These are phyloP conservation scores for Oxytropis ochrocephala DNA, from an alignment of 306 rosid species.

Conservation along the genomic window DNA sequence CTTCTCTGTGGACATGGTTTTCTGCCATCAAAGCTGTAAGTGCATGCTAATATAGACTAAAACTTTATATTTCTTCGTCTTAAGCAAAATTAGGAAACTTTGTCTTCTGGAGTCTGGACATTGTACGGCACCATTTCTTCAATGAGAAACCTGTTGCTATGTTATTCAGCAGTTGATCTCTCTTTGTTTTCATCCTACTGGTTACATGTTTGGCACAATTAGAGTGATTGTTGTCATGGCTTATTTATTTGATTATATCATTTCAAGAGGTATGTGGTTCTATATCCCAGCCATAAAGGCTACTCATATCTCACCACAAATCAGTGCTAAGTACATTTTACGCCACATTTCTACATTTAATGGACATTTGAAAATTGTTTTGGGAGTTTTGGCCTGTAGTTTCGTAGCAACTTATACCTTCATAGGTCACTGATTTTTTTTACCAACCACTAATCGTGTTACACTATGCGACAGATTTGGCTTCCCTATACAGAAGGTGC, in stretches of 20 bases:
- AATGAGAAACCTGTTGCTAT: not conserved
- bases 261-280: slow-evolving; percentile 13
- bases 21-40: slow-evolving; percentile 60
- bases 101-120: not conserved
- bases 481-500: slow-evolving; percentile 30
- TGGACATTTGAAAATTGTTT: slow-evolving; percentile 8
- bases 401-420: slow-evolving; percentile 4
- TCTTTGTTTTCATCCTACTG: not conserved
- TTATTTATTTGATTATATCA: not conserved
- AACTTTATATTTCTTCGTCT: slow-evolving; percentile 3
- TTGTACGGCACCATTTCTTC: not conserved
- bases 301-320: slow-evolving; percentile 9
- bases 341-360: not conserved
- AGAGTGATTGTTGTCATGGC: not conserved
- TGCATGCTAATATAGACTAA: slow-evolving; percentile 16
- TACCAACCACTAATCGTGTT: slow-evolving; percentile 19
- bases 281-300: slow-evolving; percentile 10
- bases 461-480: slow-evolving; percentile 46
- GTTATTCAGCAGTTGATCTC: not conserved
- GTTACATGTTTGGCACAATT: slow-evolving; percentile 5
- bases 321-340: not conserved
- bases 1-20: slow-evolving; percentile 51
- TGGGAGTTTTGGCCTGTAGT: not conserved
- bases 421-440: not conserved
- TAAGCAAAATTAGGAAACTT: not conserved